A percentile compares a stretch with the other conserved stretches of the same genome.
phyloP scores from a whole-genome alignment of 1,284 basidiomycete genomes.

The Boletus subluridellus region DNA sequence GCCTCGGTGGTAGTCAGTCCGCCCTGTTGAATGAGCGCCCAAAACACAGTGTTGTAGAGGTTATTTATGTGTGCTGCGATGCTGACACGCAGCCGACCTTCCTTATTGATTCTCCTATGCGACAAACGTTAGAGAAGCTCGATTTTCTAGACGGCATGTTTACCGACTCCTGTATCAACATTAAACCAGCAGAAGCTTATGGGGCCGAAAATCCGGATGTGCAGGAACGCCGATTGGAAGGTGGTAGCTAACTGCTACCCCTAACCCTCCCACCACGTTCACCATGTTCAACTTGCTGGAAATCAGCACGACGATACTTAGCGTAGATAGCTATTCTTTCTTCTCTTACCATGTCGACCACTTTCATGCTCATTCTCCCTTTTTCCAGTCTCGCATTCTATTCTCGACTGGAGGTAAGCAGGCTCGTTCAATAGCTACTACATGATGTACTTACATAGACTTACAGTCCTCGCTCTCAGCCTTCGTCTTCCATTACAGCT shows the following conservation, averaged over 20 bases:
- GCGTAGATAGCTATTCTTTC: no score
- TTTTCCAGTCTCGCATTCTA: no score
- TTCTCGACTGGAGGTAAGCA: no score
- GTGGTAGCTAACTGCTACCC: constrained; percentile 42
- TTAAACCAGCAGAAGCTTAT: constrained; percentile 4
- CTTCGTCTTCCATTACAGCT: constrained; percentile 13
- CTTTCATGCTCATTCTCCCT: no score
- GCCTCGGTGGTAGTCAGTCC: constrained; percentile 77
- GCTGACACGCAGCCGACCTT: background rate
- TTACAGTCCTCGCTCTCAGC: no score
- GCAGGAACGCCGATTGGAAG: constrained; percentile 34
- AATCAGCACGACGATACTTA: no score
- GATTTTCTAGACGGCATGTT: background rate
- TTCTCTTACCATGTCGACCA: no score
- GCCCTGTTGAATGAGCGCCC: constrained; percentile 85
- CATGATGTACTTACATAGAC: no score
- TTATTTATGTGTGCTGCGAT: constrained; percentile 31
- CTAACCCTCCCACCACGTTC: constrained; percentile 48
- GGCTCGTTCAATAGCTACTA: no score
- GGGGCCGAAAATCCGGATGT: constrained; percentile 21
- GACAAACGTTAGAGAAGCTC: no score
- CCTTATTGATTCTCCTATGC: constrained; percentile 24
- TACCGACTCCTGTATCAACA: background rate
- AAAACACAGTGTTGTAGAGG: constrained; percentile 94
- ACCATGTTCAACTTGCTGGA: constrained; percentile 35